A percentile compares a stretch with the other conserved stretches of the same genome.
These are phyloP conservation scores for Aegilops tauschii DNA, from an alignment of 176 grass and related monocot genomes.

Conservation along the genomic window DNA sequence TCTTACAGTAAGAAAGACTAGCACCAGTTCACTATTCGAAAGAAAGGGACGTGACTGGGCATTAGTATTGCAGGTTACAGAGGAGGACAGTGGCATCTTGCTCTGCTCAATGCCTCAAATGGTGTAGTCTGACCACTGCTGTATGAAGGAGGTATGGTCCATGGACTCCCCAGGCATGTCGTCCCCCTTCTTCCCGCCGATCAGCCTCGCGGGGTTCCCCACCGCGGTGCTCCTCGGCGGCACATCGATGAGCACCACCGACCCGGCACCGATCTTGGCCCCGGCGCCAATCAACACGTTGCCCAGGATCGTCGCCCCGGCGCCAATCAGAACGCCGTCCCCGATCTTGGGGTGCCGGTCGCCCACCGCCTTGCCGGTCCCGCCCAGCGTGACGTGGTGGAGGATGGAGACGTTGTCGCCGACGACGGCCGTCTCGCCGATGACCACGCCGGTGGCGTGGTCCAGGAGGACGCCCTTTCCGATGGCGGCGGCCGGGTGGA, in stretches of 20 bases:
- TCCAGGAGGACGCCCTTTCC: conserved; percentile 87
- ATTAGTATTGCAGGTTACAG: neutral
- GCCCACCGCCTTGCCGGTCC: conserved; percentile 82
- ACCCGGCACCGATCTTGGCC: conserved; percentile 84
- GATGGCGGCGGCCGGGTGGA: conserved; percentile 79
- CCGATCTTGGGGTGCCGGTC: conserved; percentile 92
- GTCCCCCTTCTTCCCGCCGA: conserved; percentile 56
- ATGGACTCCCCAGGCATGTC: conserved; percentile 81
- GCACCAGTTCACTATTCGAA: neutral
- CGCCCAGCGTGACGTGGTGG: conserved; percentile 93
- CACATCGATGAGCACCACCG: conserved; percentile 85
- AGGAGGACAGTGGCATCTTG: neutral
- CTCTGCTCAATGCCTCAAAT: conserved; percentile 32
- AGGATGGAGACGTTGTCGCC: conserved; percentile 97
- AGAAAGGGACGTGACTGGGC: neutral
- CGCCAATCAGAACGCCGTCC: conserved; percentile 85
- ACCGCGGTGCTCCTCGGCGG: conserved; percentile 73
- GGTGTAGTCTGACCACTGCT: conserved; percentile 83
- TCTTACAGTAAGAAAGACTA: neutral
- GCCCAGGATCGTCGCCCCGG: conserved; percentile 89
- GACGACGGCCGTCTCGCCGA: conserved; percentile 92
- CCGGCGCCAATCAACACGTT: conserved; percentile 86
- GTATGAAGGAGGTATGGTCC: conserved; percentile 95
- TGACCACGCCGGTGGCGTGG: conserved; percentile 87
- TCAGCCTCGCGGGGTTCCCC: conserved; percentile 78